phyloP scores from a whole-genome alignment of 2,329 filamentous ascomycete genomes.

The Aspergillus latus region DNA sequence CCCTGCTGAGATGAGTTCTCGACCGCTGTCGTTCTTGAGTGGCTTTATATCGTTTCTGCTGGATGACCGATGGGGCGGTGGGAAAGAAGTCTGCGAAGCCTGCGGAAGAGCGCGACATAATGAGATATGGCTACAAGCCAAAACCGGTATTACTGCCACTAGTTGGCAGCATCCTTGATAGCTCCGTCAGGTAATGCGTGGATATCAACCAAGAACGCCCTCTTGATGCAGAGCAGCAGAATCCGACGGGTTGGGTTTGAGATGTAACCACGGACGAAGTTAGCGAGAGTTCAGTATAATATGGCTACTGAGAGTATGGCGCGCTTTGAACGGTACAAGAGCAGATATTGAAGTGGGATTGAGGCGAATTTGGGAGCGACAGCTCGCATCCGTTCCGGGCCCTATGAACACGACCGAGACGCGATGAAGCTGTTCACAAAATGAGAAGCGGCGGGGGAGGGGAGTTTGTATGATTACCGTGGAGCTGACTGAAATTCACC shows the following conservation, averaged over 20 bases:
- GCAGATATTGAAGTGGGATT: not conserved
- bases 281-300: not conserved
- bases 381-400: conserved; percentile 11
- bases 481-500: not conserved
- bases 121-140: conserved; percentile 50
- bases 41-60: conserved; percentile 48
- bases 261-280: not conserved
- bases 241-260: conserved; percentile 3
- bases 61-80: conserved; percentile 66
- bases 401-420: conserved; percentile 20
- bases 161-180: conserved; percentile 44
- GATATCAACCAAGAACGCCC: conserved; percentile 23
- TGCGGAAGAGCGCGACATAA: conserved; percentile 77
- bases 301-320: not conserved
- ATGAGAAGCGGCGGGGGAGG: conserved; percentile 8
- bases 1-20: conserved; percentile 41
- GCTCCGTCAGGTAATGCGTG: conserved; percentile 20
- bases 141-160: conserved; percentile 31
- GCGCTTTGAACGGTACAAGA: not conserved
- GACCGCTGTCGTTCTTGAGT: conserved; percentile 63
- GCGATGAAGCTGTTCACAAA: conserved; percentile 14
- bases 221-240: conserved; percentile 21
- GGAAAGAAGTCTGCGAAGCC: conserved; percentile 87
- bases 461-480: conserved; percentile 1
- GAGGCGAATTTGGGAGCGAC: conserved; percentile 5